These are phyloP conservation scores for Saccharomycopsis fibuligera DNA, from an alignment of 805 yeast genomes.

Conservation along the genomic window DNA sequence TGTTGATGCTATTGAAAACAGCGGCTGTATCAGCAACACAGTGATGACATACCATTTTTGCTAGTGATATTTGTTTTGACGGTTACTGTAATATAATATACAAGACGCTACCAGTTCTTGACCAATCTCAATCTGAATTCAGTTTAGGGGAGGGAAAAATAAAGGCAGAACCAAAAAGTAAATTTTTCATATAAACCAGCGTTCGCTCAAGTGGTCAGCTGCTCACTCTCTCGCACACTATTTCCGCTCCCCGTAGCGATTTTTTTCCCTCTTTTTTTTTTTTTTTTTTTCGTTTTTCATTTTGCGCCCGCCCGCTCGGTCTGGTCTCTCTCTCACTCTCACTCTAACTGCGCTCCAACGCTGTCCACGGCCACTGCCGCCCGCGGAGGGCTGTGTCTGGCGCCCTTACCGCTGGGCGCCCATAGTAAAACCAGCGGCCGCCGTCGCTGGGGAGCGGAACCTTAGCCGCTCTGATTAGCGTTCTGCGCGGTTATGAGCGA, in stretches of 20 bases:
- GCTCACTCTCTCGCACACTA: no score
- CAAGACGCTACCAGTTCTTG: not conserved
- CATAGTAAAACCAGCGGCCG: no score
- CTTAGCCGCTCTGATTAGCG: no score
- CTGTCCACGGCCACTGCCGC: no score
- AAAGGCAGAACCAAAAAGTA: not conserved
- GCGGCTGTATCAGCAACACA: not conserved
- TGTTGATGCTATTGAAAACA: not conserved
- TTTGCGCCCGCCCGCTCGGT: not conserved
- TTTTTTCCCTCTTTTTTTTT: not conserved
- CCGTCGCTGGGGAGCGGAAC: no score
- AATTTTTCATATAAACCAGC: not conserved
- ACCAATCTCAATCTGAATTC: not conserved
- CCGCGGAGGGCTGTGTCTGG: no score
- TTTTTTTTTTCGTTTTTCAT: not conserved
- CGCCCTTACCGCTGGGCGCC: no score
- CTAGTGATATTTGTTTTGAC: no score
- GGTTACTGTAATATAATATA: not conserved
- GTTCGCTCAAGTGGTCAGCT: not conserved
- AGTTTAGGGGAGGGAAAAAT: no score
- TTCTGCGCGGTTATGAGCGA: no score
- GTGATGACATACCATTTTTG: no score
- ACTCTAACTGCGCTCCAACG: not conserved
- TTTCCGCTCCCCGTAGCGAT: no score
- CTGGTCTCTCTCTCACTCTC: not conserved